Evolutionary conservation across 257 asterid species (phyloP).

Genomic region (Gardenia jasminoides): DNA sequence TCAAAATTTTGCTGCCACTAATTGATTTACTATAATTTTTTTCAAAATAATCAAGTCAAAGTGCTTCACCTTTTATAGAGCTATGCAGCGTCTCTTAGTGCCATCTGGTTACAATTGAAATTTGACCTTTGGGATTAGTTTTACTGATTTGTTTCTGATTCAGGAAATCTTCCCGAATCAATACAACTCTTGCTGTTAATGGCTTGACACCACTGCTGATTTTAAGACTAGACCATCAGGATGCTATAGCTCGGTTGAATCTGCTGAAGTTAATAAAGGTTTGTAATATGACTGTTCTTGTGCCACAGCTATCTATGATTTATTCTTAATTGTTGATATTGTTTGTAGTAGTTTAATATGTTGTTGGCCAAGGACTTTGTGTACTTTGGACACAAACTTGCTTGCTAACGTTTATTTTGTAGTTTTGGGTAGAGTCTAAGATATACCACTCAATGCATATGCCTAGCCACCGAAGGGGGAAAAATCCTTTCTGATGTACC

Average conservation of each 20-base stretch:
- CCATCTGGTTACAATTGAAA: neutral
- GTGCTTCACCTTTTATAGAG: neutral
- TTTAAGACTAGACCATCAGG: constrained; percentile 85
- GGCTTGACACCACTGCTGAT: constrained; percentile 92
- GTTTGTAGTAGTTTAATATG: neutral
- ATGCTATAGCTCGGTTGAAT: constrained; percentile 94
- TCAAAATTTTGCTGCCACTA: neutral
- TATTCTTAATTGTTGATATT: neutral
- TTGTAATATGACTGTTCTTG: constrained; percentile 11
- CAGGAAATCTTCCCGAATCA: constrained; percentile 97
- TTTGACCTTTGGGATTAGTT: neutral
- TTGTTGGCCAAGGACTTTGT: neutral
- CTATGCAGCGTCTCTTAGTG: neutral
- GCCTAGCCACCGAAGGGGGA: neutral
- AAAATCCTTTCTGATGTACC: neutral
- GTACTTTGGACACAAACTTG: neutral
- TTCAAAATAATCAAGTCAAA: neutral
- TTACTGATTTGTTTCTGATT: constrained; percentile 22
- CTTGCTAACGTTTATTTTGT: neutral
- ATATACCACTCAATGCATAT: neutral
- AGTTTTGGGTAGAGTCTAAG: neutral
- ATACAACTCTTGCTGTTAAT: constrained; percentile 90
- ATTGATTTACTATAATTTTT: neutral
- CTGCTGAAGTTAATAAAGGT: constrained; percentile 93
- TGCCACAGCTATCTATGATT: neutral